A percentile compares a stretch with the other conserved stretches of the same genome.
Evolutionary conservation across 306 rosid genomes (phyloP).

Genomic region (Quercus gilva): DNA sequence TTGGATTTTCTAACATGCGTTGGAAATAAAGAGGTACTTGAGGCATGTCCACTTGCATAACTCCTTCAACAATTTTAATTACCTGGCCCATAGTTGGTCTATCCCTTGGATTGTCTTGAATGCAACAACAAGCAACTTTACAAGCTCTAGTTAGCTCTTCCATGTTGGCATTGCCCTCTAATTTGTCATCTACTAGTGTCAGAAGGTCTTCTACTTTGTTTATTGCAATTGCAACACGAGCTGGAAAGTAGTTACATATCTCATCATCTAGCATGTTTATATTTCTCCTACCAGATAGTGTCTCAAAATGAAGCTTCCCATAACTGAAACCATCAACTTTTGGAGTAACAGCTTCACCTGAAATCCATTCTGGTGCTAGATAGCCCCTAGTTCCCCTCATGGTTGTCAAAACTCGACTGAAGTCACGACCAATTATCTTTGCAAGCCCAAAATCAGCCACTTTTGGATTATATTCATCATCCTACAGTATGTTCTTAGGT

Average conservation of each 20-base stretch:
- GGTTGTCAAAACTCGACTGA: slow-evolving; percentile 50
- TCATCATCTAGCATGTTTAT: slow-evolving; percentile 39
- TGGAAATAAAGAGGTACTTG: not conserved
- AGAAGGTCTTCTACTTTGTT: slow-evolving; percentile 23
- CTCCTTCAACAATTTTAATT: slow-evolving; percentile 49
- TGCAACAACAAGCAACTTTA: slow-evolving; percentile 53
- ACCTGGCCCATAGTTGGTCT: slow-evolving; percentile 56
- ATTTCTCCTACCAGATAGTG: slow-evolving; percentile 45
- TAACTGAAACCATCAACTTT: slow-evolving; percentile 53
- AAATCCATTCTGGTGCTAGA: slow-evolving; percentile 70
- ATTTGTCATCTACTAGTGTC: slow-evolving; percentile 32
- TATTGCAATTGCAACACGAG: slow-evolving; percentile 31
- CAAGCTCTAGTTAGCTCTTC: slow-evolving; percentile 32
- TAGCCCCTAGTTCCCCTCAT: slow-evolving; percentile 71
- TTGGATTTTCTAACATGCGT: no score
- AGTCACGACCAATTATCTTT: slow-evolving; percentile 50
- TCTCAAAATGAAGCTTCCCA: slow-evolving; percentile 57
- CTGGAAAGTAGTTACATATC: slow-evolving; percentile 28
- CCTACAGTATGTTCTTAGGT: slow-evolving; percentile 62
- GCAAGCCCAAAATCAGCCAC: slow-evolving; percentile 64
- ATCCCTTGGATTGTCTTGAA: slow-evolving; percentile 44
- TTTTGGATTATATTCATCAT: slow-evolving; percentile 32
- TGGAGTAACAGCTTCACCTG: slow-evolving; percentile 40
- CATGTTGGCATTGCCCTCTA: slow-evolving; percentile 32
- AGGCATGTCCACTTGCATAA: slow-evolving; percentile 16